These are phyloP conservation scores for Citrus glauca DNA, from an alignment of 345 rosid genomes.

Conservation along the genomic window DNA sequence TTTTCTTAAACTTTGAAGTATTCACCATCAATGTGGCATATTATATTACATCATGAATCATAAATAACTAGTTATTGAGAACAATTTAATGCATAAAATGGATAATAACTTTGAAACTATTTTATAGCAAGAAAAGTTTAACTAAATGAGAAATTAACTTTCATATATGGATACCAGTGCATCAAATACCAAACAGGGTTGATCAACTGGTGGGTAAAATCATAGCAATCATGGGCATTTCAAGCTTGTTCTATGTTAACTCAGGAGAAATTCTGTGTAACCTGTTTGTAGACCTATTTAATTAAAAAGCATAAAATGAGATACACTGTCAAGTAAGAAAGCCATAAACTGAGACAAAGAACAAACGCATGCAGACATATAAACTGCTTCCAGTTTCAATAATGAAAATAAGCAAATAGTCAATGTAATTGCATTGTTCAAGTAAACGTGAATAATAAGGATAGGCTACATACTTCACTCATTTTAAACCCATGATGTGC, in stretches of 20 bases:
- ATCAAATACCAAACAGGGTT: not conserved
- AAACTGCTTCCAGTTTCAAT: not conserved
- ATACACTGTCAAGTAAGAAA: not conserved
- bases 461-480: constrained; percentile 59
- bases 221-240: not conserved
- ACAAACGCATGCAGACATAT: not conserved
- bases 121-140: not conserved
- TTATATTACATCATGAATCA: not conserved
- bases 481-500: constrained; percentile 79
- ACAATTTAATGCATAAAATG: not conserved
- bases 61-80: not conserved
- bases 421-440: not conserved
- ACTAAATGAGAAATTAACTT: not conserved
- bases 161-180: not conserved
- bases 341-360: not conserved
- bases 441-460: constrained; percentile 3
- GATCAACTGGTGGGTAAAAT: not conserved
- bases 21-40: not conserved
- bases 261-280: not conserved
- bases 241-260: not conserved
- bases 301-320: not conserved
- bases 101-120: not conserved
- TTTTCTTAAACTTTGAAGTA: not conserved
- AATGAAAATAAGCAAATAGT: not conserved
- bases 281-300: not conserved